Base-by-base conservation (phyloP, 2,329 filamentous ascomycete species). In the Monilinia fructigena region DNA sequence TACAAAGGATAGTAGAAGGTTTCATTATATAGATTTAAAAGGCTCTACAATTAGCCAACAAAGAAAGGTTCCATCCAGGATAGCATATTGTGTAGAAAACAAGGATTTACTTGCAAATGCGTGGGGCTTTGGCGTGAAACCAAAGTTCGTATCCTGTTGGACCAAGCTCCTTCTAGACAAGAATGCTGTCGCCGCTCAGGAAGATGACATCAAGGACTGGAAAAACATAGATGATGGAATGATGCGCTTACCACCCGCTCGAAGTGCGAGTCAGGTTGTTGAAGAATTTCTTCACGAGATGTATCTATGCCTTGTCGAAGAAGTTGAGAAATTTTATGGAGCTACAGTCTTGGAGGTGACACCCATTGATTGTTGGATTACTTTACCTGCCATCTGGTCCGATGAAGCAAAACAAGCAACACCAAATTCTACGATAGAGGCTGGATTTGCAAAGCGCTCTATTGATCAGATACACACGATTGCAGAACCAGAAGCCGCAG, bases 111-210 rank as follows among this genome's bases (percentile, higher is more conserved):
- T 10, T 0, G 38, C 4, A 10, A 63, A 70, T 40, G 65, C 65
- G 48, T 73, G 68, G 66, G 72, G 72, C 11, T 72, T 71, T 23
- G 55, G 68, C 14, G 72, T 69, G 26, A 1, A 63, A 2, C 62
- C 72, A 1, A 69, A 70, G 58, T 40, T 65, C 1, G 59, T 47
- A 6, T 73, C 71, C 42, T 73, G 69, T 48, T 74, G 71, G 72
- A 73, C 71, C 0, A 74, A 74, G 55, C 71, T 74, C 31, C 64
- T 73, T 8, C 68, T 73, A 26, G 72, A 74, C 50, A 68, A 71
- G 28, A 70, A 68, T 63, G 67, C 72, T 4, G 14, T 38, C 2
- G 11, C 16, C 10, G 56, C 61, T 11, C 64, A 70, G 11, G 20
- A 67, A 35, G 68, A 72, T 28, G 69, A 72, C 66, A 1, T 16